Evolutionary conservation across 345 rosid species (phyloP), one percentile per base, ranked within the genome.

Genomic region (Cardiospermum halicacabum): DNA sequence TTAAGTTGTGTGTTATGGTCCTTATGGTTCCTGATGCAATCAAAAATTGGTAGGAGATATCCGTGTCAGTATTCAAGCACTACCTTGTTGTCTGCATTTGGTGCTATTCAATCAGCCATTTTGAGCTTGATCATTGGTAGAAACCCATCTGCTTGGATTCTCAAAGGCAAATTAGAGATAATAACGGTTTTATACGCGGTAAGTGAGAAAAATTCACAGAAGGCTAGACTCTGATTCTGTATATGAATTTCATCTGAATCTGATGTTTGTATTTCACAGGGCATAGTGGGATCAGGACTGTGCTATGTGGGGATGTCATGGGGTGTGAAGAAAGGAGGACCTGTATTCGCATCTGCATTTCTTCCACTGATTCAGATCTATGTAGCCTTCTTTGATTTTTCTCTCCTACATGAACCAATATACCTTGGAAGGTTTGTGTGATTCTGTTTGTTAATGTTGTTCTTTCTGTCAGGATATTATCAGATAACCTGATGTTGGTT

Each of bases 301-400:
- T 85, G 92, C 72, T 83, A 74, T 47, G 96, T 87, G 27, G 96
- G 85, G n/a, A 84, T 92, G 91, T 77, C 95, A 3, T 89, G 96
- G 95, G 87, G 88, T 71, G 92, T 89, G 18, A 75, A 82, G 71
- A 84, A 84, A 62, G 81, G 83, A 65, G 96, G 91, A 28, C 91
- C 98, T 0, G 81, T 89, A 28, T 89, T 89, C 80, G 89, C 98
- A 0, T 77, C 96, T 16, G 85, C 92, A 22, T 87, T 91, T 68
- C 80, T 78, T 58, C 96, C 96, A 42, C 68, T 85, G 27, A 68
- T 80, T 59, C 96, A 89, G 63, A 78, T 87, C 71, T 80, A 87
- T 71, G 86, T 81, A n/a, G 86, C 87, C 64, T 70, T 78, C 48
- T 58, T 89, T 51, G 92, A 85, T 66, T 78, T 87, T 70, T 84